Percentiles rank a stretch among this genome's conserved stretches.
phyloP scores from a whole-genome alignment of 2,329 filamentous ascomycete genomes.

The Sporothrix brasiliensis region DNA sequence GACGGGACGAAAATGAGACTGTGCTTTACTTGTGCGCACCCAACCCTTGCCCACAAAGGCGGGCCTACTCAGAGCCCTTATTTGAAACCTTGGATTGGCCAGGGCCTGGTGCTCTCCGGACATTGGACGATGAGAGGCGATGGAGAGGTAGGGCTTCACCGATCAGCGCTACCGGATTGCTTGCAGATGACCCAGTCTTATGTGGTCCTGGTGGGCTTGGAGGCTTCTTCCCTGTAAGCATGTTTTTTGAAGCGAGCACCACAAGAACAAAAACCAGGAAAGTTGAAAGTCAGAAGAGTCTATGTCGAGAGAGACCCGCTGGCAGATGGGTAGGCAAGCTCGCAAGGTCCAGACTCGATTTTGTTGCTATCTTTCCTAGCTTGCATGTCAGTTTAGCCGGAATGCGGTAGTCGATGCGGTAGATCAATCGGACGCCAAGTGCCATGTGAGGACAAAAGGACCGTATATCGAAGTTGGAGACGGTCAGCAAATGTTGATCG shows the following conservation, averaged over 20 bases:
- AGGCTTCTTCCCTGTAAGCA: not conserved
- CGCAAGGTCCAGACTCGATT: not conserved
- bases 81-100: not conserved
- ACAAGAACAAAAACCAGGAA: not conserved
- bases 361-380: not conserved
- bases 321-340: not conserved
- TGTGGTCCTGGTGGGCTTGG: not conserved
- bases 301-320: conserved; percentile 5
- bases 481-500: not conserved
- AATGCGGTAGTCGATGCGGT: conserved; percentile 13
- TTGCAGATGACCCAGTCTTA: not conserved
- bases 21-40: not conserved
- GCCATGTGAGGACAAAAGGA: not conserved
- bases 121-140: not conserved
- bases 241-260: not conserved
- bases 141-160: not conserved
- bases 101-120: not conserved
- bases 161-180: conserved; percentile 12
- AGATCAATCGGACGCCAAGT: not conserved
- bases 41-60: not conserved
- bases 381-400: not conserved
- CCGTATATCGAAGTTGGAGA: not conserved
- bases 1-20: conserved; percentile 1
- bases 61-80: not conserved
- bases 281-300: conserved; percentile 1